Evolutionary conservation across 2,329 filamentous ascomycete genomes (phyloP), one percentile per base, ranked within the genome.

Genomic region (Plectosphaerella plurivora): DNA sequence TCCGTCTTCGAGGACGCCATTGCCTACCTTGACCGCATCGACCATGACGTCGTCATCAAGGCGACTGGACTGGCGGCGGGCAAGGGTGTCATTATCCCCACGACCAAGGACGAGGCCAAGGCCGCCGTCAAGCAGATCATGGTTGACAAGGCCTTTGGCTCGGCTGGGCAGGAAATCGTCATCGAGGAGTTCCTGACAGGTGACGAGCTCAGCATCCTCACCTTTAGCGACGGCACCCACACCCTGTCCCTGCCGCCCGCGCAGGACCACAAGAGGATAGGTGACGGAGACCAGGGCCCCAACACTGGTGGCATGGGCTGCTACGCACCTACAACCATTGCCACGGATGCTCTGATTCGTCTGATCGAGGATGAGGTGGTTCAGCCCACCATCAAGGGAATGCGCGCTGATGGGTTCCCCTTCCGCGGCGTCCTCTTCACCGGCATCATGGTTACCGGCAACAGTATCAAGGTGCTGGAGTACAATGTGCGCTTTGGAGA

Each of bases 401-500:
- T 97, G 90, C 82, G 86, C 62, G 81, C 81, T 56, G 93, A 97
- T 65, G 82, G 85, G 69, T 82, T 83, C 42, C 81, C 79, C 11
- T 87, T 88, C 65, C 73, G 78, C 42, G 87, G 89, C 50, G 80
- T 88, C 28, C 75, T 92, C 8, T 91, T 91, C 69, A 91, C 88
- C 1, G 92, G 91, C 7, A 71, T 95, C 33, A 95, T 95, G 89
- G 86, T 95, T 71, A 91, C 89, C 15, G 80, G 83, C 58, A 68
- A 75, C 41, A 90, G 91, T 1, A 84, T 89, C 10, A 89, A 88
- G 67, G 84, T 89, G 7, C 77, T 96, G 46, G 91, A 96, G 68
- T 96, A 96, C 73, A 96, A 96, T 61, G 90, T 93, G 36, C 83
- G 91, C 50, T 94, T 94, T 63, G 91, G 91, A 41, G 91, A 96